These are phyloP conservation scores for Eleusine coracana DNA, from an alignment of 176 grass and related monocot species.

Conservation along the genomic window DNA sequence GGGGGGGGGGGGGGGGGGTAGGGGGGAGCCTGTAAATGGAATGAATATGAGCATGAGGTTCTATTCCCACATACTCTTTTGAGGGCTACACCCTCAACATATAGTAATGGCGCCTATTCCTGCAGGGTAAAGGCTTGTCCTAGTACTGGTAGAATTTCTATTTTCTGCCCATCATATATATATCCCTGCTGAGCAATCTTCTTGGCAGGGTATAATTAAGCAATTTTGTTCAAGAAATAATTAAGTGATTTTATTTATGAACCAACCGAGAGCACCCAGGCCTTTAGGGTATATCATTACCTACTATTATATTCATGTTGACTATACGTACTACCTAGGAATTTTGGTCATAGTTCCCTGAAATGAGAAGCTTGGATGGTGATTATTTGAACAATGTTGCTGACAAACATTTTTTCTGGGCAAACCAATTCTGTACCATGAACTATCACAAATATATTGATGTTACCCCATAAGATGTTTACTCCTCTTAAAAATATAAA, in stretches of 20 bases:
- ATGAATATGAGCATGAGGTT: conserved; percentile 27
- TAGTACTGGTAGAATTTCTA: background rate
- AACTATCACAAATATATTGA: background rate
- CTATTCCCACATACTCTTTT: conserved; percentile 22
- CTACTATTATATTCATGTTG: background rate
- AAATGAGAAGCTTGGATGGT: background rate
- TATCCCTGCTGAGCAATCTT: background rate
- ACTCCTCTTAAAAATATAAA: background rate
- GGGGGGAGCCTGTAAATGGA: conserved; percentile 3
- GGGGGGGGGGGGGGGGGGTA: too few relatives aligned
- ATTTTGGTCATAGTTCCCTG: background rate
- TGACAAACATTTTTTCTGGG: background rate
- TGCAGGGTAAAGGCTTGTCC: background rate
- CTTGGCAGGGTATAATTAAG: background rate
- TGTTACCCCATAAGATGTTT: background rate
- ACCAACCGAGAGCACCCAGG: background rate
- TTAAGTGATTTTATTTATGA: background rate
- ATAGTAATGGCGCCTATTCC: conserved; percentile 16
- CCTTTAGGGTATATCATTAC: background rate
- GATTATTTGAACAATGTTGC: background rate
- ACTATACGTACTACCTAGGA: background rate
- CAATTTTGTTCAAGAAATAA: too few relatives aligned
- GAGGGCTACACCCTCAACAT: conserved; percentile 23
- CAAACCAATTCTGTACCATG: background rate
- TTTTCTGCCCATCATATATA: conserved; percentile 26